Evolutionary conservation across 225 moss, liverwort and hornwort genomes (phyloP).

Genomic region (Ulota crispa): DNA sequence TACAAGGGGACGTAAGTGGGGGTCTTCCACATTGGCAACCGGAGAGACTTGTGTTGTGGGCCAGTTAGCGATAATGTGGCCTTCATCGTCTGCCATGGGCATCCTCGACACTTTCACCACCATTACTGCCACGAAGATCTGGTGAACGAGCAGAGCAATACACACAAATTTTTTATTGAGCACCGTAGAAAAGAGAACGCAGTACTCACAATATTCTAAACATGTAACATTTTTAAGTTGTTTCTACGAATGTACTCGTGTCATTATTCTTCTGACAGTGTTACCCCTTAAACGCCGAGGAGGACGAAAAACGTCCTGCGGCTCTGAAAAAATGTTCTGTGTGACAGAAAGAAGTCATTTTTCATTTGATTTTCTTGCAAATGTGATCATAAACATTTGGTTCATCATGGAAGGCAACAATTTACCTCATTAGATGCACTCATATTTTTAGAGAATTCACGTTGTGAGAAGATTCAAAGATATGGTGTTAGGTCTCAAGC

Average conservation of each 20-base stretch:
- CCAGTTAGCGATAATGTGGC: constrained; percentile 65
- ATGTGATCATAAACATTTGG: too few species aligned
- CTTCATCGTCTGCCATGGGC: constrained; percentile 69
- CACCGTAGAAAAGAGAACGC: not conserved
- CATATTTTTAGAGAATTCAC: too few species aligned
- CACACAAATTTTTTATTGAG: not conserved
- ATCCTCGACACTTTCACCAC: constrained; percentile 63
- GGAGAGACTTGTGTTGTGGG: constrained; percentile 64
- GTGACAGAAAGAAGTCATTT: too few species aligned
- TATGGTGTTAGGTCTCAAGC: too few species aligned
- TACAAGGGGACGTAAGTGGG: constrained; percentile 52
- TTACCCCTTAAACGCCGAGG: too few species aligned
- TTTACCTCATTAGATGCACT: too few species aligned
- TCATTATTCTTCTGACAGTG: not conserved
- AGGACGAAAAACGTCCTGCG: too few species aligned
- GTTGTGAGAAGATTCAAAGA: too few species aligned
- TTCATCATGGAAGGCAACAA: too few species aligned
- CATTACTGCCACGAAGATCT: constrained; percentile 65
- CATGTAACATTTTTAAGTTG: not conserved
- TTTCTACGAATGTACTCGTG: not conserved
- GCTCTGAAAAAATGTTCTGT: too few species aligned
- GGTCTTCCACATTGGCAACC: constrained; percentile 50
- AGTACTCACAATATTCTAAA: not conserved
- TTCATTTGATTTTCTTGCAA: too few species aligned
- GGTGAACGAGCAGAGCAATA: not conserved